Base-by-base conservation (phyloP, 2,329 filamentous ascomycete genomes). In the Capronia coronata region DNA sequence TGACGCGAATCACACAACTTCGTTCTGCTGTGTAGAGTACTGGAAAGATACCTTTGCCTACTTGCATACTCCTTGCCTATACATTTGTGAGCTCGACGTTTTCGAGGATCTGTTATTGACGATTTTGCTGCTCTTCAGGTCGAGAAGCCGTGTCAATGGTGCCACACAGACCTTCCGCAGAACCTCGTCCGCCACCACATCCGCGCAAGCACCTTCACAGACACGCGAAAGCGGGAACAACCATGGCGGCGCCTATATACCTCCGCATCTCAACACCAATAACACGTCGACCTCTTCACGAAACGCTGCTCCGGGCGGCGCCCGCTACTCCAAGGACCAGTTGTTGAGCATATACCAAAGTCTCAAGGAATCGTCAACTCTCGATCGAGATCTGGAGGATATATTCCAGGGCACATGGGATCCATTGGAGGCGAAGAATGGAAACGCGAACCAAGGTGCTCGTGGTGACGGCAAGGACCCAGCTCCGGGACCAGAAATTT, bases 401-500 rank as follows among this genome's bases (percentile, higher is more conserved):
- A 75, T 94, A 49, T 90, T 84, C 63, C 78, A 85, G 60, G 75
- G 81, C 48, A 82, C 82, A 53, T 96, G 89, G 89, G 83, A 87
- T 65, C 87, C 89, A 22, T 79, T 82, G 51, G 77, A 82, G 43
- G 71, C 64, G 62, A 75, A 58, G 61, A 79, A 67, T 69, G 82
- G 66, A 21, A 78, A 38, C 8, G 35, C 35, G 10, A 37, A 79
- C 46, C 94, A 88, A 88, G 86, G 86, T 44, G 88, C 90, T 67
- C 77, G 75, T 59, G 78, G 79, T 51, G 89, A 96, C 57, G 78
- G 77, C 51, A 84, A 88, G 64, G 81, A 85, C 56, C 74, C 77
- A 55, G 82, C 82, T 51, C 80, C 86, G 62, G 89, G 91, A 38
- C 87, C 90, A n/a, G 88, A 93, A 55, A 80, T 91, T 35, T 97